A percentile compares a stretch with the other conserved stretches of the same genome.
These are phyloP conservation scores for Naganishia antarctica DNA, from an alignment of 768 basidiomycete species.

Conservation along the genomic window DNA sequence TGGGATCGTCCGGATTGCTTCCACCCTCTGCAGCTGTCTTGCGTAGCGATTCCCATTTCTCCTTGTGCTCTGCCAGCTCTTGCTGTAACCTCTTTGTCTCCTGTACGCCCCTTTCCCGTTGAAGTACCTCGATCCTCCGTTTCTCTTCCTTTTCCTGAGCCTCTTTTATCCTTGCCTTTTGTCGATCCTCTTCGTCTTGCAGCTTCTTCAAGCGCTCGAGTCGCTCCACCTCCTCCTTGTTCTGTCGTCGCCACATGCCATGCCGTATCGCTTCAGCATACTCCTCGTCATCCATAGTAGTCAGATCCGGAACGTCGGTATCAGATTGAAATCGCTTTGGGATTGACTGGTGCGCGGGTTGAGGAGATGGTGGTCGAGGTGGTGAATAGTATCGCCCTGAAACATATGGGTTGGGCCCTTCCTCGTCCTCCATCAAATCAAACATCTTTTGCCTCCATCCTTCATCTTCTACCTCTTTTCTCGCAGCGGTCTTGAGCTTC, in stretches of 20 bases:
- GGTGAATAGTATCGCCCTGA: slow-evolving; percentile 28
- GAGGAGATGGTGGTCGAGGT: slow-evolving; percentile 52
- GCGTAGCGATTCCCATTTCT: slow-evolving; percentile 35
- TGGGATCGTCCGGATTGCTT: slow-evolving; percentile 28
- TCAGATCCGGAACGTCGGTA: slow-evolving; percentile 35
- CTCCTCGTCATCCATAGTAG: slow-evolving; percentile 76
- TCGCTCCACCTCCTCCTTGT: slow-evolving; percentile 40
- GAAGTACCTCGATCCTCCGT: slow-evolving; percentile 29
- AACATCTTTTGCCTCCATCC: slow-evolving; percentile 69
- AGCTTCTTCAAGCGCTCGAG: slow-evolving; percentile 34
- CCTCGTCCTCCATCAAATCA: slow-evolving; percentile 60
- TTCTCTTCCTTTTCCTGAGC: slow-evolving; percentile 43
- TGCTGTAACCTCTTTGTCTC: slow-evolving; percentile 34
- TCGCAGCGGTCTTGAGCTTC: neutral
- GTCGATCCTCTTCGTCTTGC: slow-evolving; percentile 55
- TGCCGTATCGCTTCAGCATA: slow-evolving; percentile 80
- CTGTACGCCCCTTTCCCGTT: slow-evolving; percentile 47
- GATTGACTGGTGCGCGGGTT: neutral
- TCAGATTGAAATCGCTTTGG: slow-evolving; percentile 8
- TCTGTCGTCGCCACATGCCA: slow-evolving; percentile 69
- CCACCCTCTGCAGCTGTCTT: neutral
- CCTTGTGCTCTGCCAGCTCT: slow-evolving; percentile 35
- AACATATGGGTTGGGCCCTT: slow-evolving; percentile 24
- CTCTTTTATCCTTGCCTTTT: slow-evolving; percentile 44
- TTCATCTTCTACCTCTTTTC: slow-evolving; percentile 60